Percentiles rank a stretch among this genome's conserved stretches.
Conservation (phyloP, 2,329 filamentous ascomycete species). For the Clarireedia paspali region DNA sequence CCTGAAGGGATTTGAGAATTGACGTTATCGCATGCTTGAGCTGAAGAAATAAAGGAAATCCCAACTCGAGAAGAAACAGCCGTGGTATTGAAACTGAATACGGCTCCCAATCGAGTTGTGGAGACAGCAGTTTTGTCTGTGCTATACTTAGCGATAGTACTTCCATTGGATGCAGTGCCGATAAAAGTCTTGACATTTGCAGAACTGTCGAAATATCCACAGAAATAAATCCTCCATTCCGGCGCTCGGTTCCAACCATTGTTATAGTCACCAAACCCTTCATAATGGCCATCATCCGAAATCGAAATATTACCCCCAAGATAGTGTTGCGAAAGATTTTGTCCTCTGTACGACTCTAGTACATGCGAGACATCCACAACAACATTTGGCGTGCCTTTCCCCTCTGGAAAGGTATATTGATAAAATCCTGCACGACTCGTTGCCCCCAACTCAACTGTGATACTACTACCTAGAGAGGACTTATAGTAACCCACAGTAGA, state of each 20-base stretch:
- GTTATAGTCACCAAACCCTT: slow-evolving; percentile 53
- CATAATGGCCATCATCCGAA: slow-evolving; percentile 43
- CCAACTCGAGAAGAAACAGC: slow-evolving; percentile 42
- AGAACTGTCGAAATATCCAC: slow-evolving; percentile 35
- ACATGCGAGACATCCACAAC: slow-evolving; percentile 59
- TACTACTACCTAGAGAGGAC: slow-evolving; percentile 45
- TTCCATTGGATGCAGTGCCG: not conserved
- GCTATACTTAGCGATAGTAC: slow-evolving; percentile 23
- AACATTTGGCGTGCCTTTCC: slow-evolving; percentile 31
- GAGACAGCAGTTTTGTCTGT: slow-evolving; percentile 22
- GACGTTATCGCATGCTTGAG: slow-evolving; percentile 42
- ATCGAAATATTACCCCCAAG: slow-evolving; percentile 49
- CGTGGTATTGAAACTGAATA: slow-evolving; percentile 37
- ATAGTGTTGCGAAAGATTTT: slow-evolving; percentile 53
- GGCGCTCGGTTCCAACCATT: slow-evolving; percentile 60
- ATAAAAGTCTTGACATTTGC: slow-evolving; percentile 38
- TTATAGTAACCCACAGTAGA: slow-evolving; percentile 55
- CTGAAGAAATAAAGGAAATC: slow-evolving; percentile 41
- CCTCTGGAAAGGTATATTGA: slow-evolving; percentile 48
- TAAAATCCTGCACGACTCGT: slow-evolving; percentile 49
- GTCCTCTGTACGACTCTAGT: slow-evolving; percentile 50
- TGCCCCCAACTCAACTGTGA: slow-evolving; percentile 49
- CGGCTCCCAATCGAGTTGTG: slow-evolving; percentile 33
- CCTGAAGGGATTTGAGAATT: slow-evolving; percentile 37
- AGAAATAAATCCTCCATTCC: slow-evolving; percentile 56